phyloP scores from a whole-genome alignment of 306 rosid species.

The Fagus sylvatica region DNA sequence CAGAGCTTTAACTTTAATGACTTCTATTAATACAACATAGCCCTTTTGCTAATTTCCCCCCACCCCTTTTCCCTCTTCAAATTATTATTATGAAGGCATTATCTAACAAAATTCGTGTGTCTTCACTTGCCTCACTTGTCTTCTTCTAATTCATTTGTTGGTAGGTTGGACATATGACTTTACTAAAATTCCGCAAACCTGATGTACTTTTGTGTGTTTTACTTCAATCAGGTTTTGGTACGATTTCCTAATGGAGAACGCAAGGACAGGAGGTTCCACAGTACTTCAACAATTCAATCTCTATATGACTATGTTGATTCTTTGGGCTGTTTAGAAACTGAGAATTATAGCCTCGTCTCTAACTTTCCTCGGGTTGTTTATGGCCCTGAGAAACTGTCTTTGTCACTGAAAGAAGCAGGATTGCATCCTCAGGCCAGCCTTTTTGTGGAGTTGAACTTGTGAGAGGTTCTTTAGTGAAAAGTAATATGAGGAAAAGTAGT shows the following conservation, averaged over 20 bases:
- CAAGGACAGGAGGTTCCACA: conserved; percentile 85
- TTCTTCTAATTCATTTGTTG: not conserved
- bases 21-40: not conserved
- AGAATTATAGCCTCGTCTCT: conserved; percentile 75
- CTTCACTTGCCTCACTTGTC: not conserved
- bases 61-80: not conserved
- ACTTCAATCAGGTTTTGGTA: conserved; percentile 71
- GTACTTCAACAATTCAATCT: conserved; percentile 62
- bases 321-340: conserved; percentile 67
- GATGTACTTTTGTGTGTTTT: not conserved
- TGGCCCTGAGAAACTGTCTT: conserved; percentile 59
- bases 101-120: not conserved
- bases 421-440: conserved; percentile 86
- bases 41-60: not conserved
- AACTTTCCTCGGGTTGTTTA: conserved; percentile 86
- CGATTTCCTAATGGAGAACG: conserved; percentile 94
- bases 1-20: conserved; percentile 1
- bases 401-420: conserved; percentile 88
- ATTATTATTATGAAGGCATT: not conserved
- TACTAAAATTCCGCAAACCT: not conserved
- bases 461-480: not conserved
- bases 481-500: not conserved
- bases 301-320: conserved; percentile 91
- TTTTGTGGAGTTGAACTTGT: conserved; percentile 54
- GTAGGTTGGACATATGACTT: not conserved